Conservation (phyloP, 2,329 filamentous ascomycete genomes). For the Pestalotiopsis fici region DNA sequence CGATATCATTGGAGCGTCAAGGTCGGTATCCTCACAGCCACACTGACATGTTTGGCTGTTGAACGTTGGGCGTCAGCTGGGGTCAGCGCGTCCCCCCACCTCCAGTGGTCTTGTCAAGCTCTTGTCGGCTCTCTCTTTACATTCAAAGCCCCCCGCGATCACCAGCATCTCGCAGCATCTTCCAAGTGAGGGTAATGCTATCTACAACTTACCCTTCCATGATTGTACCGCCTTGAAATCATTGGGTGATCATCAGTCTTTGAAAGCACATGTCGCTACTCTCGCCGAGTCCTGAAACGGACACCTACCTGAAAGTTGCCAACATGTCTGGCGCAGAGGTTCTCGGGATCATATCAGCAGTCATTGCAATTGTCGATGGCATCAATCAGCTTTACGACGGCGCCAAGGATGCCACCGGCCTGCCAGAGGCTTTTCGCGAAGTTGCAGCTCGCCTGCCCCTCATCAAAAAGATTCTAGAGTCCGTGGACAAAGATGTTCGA, state of each 20-base stretch:
- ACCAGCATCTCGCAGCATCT: neutral
- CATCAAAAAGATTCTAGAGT: neutral
- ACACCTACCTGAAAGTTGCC: too few species aligned
- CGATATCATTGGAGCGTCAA: too few species aligned
- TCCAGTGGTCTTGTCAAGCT: too few species aligned
- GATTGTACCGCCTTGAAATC: neutral
- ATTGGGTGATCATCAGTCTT: neutral
- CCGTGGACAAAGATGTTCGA: neutral
- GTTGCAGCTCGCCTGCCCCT: neutral
- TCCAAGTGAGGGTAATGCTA: neutral
- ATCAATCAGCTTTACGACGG: neutral
- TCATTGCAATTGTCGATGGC: neutral
- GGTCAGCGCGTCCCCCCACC: neutral
- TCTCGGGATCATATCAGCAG: neutral
- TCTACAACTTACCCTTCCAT: neutral
- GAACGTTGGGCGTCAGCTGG: too few species aligned
- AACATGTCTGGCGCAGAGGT: neutral
- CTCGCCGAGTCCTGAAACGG: neutral
- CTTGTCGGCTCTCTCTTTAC: neutral
- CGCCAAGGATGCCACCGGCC: neutral
- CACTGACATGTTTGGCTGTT: too few species aligned
- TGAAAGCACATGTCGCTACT: neutral
- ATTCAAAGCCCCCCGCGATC: neutral
- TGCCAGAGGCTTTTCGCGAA: neutral
- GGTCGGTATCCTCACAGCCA: too few species aligned